Conservation (phyloP, 176 grass and related monocot species). For the Elymus sibiricus region DNA sequence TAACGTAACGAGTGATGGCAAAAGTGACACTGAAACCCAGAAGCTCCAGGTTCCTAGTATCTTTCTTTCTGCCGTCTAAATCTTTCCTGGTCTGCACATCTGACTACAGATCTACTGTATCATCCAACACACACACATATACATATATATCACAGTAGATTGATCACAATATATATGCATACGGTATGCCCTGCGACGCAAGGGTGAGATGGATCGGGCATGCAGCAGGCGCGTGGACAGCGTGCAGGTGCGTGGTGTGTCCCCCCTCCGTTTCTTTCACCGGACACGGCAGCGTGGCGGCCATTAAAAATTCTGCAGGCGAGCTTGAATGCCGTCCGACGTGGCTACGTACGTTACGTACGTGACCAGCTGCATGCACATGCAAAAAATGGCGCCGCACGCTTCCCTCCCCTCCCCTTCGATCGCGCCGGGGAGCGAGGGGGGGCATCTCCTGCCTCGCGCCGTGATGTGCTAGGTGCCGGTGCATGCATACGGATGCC, state of each 20-base stretch:
- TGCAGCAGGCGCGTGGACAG: not conserved
- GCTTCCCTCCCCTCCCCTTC: not conserved
- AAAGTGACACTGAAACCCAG: constrained; percentile 10
- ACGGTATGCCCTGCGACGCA: not conserved
- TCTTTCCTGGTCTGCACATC: constrained; percentile 1
- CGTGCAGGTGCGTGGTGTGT: not conserved
- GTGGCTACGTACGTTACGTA: not conserved
- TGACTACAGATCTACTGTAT: not conserved
- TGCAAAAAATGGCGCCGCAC: not conserved
- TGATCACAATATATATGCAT: no score
- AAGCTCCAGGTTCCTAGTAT: not conserved
- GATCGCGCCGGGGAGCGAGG: no score
- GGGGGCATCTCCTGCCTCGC: not conserved
- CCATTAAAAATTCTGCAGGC: constrained; percentile 14
- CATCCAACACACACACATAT: no score
- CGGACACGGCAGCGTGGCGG: constrained; percentile 27
- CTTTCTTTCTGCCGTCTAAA: not conserved
- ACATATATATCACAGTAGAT: no score
- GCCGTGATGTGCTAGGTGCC: no score
- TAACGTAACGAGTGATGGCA: not conserved
- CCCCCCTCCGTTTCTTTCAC: not conserved
- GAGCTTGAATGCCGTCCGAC: not conserved
- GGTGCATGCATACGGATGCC: not conserved
- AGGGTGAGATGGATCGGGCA: not conserved
- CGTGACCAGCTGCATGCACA: not conserved